Conservation (phyloP, 2,329 filamentous ascomycete genomes). For the Helminthosporium solani region DNA sequence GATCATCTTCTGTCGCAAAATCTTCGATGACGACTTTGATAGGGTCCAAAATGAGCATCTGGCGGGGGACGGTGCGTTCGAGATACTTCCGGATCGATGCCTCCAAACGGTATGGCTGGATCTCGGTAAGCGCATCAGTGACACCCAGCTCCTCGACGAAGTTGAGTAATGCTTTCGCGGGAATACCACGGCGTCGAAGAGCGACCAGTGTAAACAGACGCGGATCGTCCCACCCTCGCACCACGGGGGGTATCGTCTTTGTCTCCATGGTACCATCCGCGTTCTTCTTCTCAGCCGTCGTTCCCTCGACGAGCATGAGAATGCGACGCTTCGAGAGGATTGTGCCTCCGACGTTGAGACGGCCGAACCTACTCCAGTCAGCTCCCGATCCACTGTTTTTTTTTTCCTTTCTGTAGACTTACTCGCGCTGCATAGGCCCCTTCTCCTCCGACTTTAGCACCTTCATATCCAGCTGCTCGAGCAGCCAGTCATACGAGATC, state of each 20-base stretch:
- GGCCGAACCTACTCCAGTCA: slow-evolving; percentile 53
- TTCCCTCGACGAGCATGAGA: slow-evolving; percentile 73
- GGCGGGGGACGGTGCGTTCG: slow-evolving; percentile 80
- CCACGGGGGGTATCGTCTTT: slow-evolving; percentile 52
- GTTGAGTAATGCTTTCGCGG: slow-evolving; percentile 81
- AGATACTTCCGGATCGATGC: slow-evolving; percentile 82
- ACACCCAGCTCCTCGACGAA: slow-evolving; percentile 92
- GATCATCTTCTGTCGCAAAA: slow-evolving; percentile 65
- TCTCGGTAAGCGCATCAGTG: slow-evolving; percentile 76
- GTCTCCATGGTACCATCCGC: slow-evolving; percentile 45
- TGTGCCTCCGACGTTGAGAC: slow-evolving; percentile 78
- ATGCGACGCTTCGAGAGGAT: slow-evolving; percentile 86
- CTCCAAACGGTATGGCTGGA: slow-evolving; percentile 81
- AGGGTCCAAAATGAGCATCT: slow-evolving; percentile 88
- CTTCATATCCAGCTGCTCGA: slow-evolving; percentile 78
- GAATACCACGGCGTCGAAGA: slow-evolving; percentile 79
- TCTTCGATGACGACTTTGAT: slow-evolving; percentile 81
- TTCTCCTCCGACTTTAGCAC: slow-evolving; percentile 58
- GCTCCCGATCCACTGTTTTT: neutral
- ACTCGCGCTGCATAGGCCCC: slow-evolving; percentile 86
- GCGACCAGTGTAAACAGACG: slow-evolving; percentile 84
- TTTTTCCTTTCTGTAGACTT: slow-evolving; percentile 41
- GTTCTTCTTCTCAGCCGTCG: slow-evolving; percentile 47
- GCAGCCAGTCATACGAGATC: slow-evolving; percentile 88
- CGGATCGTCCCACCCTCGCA: slow-evolving; percentile 89